Conservation (phyloP, 139 green algal species). For the Parachlorella kessleri region DNA sequence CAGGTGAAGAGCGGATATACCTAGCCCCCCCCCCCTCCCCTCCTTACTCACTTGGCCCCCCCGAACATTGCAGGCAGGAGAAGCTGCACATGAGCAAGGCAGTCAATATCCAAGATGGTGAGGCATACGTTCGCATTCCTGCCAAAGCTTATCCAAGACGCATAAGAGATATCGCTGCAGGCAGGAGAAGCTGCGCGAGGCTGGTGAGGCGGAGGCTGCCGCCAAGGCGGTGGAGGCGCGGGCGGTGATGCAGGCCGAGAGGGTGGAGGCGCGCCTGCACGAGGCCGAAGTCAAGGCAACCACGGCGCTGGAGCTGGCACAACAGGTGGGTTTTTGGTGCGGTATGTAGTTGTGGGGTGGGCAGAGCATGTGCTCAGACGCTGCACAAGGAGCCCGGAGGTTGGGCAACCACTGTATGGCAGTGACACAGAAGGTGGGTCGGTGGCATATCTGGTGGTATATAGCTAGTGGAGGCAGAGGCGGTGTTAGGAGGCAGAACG, state of each 20-base stretch:
- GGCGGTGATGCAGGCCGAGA: conserved; percentile 14
- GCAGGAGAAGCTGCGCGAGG: conserved; percentile 33
- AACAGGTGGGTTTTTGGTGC: conserved; percentile 40
- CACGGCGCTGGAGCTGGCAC: conserved; percentile 51
- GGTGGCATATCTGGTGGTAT: no score
- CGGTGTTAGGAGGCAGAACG: no score
- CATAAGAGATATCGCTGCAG: conserved; percentile 25
- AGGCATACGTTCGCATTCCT: no score
- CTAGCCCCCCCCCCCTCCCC: background rate
- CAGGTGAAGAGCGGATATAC: no score
- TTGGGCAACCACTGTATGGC: no score
- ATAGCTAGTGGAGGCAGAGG: no score
- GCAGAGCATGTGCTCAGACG: background rate
- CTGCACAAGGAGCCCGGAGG: background rate
- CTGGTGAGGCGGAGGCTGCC: conserved; percentile 15
- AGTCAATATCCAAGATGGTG: no score
- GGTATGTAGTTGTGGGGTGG: no score
- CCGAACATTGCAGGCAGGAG: conserved; percentile 38
- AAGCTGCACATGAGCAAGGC: no score
- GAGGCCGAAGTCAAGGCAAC: conserved; percentile 36
- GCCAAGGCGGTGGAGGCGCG: conserved; percentile 16
- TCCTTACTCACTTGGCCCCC: no score
- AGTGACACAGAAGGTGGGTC: no score
- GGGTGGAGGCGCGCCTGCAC: conserved; percentile 17
- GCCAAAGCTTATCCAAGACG: no score